Evolutionary conservation across 2,329 filamentous ascomycete genomes (phyloP).

Genomic region (Penicillium sp.): DNA sequence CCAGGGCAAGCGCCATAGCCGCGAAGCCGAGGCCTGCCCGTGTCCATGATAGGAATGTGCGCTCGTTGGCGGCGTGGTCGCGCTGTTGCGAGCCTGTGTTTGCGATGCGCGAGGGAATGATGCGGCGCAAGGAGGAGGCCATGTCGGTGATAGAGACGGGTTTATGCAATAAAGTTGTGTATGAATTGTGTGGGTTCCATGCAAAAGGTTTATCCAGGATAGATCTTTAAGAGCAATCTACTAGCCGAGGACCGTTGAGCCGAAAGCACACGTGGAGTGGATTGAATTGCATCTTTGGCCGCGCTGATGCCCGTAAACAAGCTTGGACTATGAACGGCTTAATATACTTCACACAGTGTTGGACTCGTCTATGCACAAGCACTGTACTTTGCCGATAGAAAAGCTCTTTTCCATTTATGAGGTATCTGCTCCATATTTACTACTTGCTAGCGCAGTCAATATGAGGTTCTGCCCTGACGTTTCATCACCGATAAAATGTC

Average conservation of each 20-base stretch:
- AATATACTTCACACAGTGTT: background rate
- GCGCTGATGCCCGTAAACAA: constrained; percentile 1
- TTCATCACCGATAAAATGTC: background rate
- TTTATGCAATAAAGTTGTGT: background rate
- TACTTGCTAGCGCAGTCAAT: background rate
- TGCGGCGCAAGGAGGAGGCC: constrained; percentile 19
- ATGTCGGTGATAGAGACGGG: background rate
- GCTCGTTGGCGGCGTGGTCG: constrained; percentile 34
- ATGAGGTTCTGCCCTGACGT: background rate
- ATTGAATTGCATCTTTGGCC: constrained; percentile 4
- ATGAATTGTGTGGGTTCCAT: background rate
- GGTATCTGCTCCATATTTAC: background rate
- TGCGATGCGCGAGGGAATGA: constrained; percentile 24
- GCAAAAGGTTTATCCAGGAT: background rate
- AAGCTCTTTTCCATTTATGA: background rate
- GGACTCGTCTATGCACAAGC: background rate
- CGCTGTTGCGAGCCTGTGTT: constrained; percentile 31
- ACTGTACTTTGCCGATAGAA: background rate
- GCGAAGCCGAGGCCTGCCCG: constrained; percentile 32
- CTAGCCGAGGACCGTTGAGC: background rate
- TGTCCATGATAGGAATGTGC: constrained; percentile 34
- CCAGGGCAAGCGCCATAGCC: constrained; percentile 29
- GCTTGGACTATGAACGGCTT: background rate
- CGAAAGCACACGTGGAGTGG: background rate
- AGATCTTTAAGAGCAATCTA: background rate